A percentile compares a stretch with the other conserved stretches of the same genome.
Evolutionary conservation across 2,329 filamentous ascomycete genomes (phyloP).

Genomic region (Clonostachys rosea): DNA sequence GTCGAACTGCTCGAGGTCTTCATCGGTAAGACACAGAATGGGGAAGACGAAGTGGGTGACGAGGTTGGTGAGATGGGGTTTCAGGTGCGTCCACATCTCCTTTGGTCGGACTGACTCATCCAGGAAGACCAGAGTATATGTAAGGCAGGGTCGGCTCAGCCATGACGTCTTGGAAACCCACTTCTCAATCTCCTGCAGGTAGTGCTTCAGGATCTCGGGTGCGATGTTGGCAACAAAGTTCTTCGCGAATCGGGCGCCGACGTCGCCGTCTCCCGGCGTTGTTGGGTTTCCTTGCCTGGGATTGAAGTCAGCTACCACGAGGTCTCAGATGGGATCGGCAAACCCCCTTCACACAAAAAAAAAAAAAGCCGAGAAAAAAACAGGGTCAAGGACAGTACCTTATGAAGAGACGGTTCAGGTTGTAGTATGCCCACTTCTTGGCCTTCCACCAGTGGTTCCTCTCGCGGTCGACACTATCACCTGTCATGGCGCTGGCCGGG

Average conservation of each 20-base stretch:
- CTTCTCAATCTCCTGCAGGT: constrained; percentile 91
- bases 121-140: constrained; percentile 89
- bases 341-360: not conserved
- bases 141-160: constrained; percentile 91
- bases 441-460: constrained; percentile 99
- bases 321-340: not conserved
- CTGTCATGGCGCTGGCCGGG: constrained; percentile 78
- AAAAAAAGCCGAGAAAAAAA: not conserved
- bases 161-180: constrained; percentile 94
- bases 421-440: constrained; percentile 99
- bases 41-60: constrained; percentile 96
- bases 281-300: constrained; percentile 83
- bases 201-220: constrained; percentile 92
- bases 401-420: constrained; percentile 92
- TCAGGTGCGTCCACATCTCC: constrained; percentile 91
- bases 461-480: constrained; percentile 79
- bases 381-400: constrained; percentile 49
- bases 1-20: constrained; percentile 91
- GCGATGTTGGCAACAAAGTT: constrained; percentile 88
- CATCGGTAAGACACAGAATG: constrained; percentile 84
- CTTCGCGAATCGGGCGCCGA: constrained; percentile 80
- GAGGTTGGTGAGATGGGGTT: constrained; percentile 87
- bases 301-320: not conserved
- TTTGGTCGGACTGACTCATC: constrained; percentile 98
- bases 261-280: constrained; percentile 68